Evolutionary conservation across 164 flowering plant genomes (phyloP).

Genomic region (Warburgia ugandensis): DNA sequence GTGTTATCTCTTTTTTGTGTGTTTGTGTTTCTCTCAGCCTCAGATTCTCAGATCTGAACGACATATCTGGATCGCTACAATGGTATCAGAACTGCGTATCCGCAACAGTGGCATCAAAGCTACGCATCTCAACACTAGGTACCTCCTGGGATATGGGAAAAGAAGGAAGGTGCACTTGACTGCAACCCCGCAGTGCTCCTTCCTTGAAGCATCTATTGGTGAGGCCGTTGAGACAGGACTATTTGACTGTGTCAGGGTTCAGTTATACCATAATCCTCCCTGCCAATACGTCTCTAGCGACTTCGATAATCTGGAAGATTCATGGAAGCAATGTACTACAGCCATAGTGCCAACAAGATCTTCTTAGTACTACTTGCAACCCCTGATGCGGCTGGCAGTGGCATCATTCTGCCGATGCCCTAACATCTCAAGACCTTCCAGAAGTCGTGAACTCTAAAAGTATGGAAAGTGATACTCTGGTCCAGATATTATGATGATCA

Average conservation of each 20-base stretch:
- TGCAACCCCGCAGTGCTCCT: slow-evolving; percentile 23
- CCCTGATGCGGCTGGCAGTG: slow-evolving; percentile 10
- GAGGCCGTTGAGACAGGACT: slow-evolving; percentile 17
- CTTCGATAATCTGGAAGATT: not conserved
- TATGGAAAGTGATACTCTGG: slow-evolving; percentile 26
- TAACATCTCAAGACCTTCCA: too few relatives aligned
- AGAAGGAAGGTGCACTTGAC: slow-evolving; percentile 18
- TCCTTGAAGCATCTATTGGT: slow-evolving; percentile 15
- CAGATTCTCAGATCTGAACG: too few relatives aligned
- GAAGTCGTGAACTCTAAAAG: too few relatives aligned
- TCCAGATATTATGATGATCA: slow-evolving; percentile 15
- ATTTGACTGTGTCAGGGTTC: slow-evolving; percentile 30
- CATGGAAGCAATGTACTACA: slow-evolving; percentile 19
- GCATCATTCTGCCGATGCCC: slow-evolving; percentile 16
- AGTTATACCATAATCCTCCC: slow-evolving; percentile 24
- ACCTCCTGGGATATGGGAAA: not conserved
- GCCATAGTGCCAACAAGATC: slow-evolving; percentile 4
- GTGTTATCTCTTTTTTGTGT: too few relatives aligned
- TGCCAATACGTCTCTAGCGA: slow-evolving; percentile 3
- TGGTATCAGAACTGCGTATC: too few relatives aligned
- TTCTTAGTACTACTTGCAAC: slow-evolving; percentile 17
- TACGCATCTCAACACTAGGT: too few relatives aligned
- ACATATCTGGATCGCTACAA: too few relatives aligned
- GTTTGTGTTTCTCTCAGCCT: too few relatives aligned
- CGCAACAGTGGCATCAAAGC: too few relatives aligned